Evolutionary conservation across 176 grass and related monocot genomes (phyloP), one percentile per base, ranked within the genome.

Genomic region (Musa itinerans): DNA sequence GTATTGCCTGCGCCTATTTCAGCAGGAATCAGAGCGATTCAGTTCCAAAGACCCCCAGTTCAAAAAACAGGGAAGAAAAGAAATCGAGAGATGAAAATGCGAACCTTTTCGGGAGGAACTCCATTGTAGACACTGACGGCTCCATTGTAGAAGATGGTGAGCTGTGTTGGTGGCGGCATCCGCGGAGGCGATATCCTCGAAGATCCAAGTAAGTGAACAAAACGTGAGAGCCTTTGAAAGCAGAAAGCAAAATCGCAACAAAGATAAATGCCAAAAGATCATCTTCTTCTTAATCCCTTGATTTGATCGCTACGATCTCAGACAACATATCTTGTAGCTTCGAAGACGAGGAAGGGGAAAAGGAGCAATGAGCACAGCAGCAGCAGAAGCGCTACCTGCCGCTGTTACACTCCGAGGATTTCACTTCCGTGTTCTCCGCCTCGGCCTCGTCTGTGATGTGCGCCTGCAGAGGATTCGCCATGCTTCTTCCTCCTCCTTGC

Each of bases 121-220:
- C 83, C 83, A 53, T 92, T 90, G 79, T 83, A 97, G 20, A 97
- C 93, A 72, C 85, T 89, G 78, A 93, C 90, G 52, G 83, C 85
- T 76, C 94, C 94, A 25, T 84, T 84, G 79, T 86, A 98, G 69
- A 93, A 91, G 80, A 98, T 98, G 57, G 94, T 98, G 75, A 98
- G 90, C 11, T 93, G 90, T 8, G 86, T 52, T 17, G 79, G 81
- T 27, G 26, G 76, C 84, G 63, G 9, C 22, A 24, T 62, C 19
- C 58, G 16, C 58, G 1, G 16, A 62, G 13, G 63, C 21, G 63
- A 65, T 1, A 11, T 65, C 22, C 63, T 65, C 63, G 26, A 26
- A 65, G 22, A 26, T 25, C 26, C 21, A 65, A 65, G 23, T 23
- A 10, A 26, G 1, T 27, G 63, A 26, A 26, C 8, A 64, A 64